Evolutionary conservation across 129 eudicot species (phyloP).

Genomic region (Erigeron canadensis): DNA sequence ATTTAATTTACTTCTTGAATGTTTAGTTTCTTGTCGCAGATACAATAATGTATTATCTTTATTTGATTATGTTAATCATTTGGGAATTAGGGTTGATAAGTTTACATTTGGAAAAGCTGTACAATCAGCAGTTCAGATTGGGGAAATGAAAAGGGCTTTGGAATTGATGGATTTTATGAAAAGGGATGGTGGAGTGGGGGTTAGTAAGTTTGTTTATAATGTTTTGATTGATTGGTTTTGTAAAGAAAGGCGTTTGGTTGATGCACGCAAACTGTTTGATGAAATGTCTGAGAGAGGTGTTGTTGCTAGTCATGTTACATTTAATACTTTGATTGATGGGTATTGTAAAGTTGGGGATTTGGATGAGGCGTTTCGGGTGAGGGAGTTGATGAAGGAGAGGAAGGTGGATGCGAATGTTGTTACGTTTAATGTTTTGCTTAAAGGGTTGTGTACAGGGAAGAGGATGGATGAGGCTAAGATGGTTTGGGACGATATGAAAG

Average conservation of each 20-base stretch:
- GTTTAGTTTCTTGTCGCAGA: slow-evolving; percentile 22
- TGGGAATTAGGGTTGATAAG: slow-evolving; percentile 29
- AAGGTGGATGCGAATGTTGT: slow-evolving; percentile 30
- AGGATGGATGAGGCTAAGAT: slow-evolving; percentile 30
- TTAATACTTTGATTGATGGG: slow-evolving; percentile 33
- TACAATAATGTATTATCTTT: slow-evolving; percentile 24
- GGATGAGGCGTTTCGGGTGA: slow-evolving; percentile 36
- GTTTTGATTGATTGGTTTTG: slow-evolving; percentile 36
- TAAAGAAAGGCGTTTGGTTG: slow-evolving; percentile 24
- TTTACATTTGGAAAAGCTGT: slow-evolving; percentile 37
- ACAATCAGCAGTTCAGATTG: slow-evolving; percentile 34
- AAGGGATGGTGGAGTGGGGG: slow-evolving; percentile 8
- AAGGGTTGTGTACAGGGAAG: slow-evolving; percentile 33
- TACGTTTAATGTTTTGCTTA: slow-evolving; percentile 30
- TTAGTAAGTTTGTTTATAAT: slow-evolving; percentile 35
- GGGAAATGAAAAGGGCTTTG: slow-evolving; percentile 24
- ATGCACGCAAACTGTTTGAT: slow-evolving; percentile 34
- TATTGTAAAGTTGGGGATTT: slow-evolving; percentile 36
- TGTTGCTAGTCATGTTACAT: slow-evolving; percentile 24
- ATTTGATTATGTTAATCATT: slow-evolving; percentile 23
- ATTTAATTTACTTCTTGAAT: slow-evolving; percentile 24
- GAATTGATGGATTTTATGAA: slow-evolving; percentile 27
- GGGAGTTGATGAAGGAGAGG: slow-evolving; percentile 23
- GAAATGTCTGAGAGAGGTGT: slow-evolving; percentile 35
- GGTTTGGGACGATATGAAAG: slow-evolving; percentile 30